Evolutionary conservation across 1,284 basidiomycete genomes (phyloP).

Genomic region (Malassezia arunalokei): DNA sequence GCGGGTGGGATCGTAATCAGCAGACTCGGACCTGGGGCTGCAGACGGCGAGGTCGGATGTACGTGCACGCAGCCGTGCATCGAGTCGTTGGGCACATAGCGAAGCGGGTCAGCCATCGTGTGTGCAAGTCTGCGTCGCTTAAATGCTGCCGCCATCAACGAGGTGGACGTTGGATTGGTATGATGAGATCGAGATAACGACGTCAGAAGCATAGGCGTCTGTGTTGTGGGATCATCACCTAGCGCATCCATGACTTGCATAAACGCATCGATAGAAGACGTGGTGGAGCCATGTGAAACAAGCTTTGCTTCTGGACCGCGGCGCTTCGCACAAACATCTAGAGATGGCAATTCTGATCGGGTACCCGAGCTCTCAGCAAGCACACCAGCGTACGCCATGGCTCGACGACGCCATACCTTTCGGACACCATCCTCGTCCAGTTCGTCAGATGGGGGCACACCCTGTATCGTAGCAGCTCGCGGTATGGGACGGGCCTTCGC

Average conservation of each 20-base stretch:
- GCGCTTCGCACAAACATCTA: neutral
- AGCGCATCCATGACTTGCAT: slow-evolving; percentile 30
- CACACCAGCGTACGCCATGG: slow-evolving; percentile 2
- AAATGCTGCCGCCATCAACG: slow-evolving; percentile 16
- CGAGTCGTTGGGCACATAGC: slow-evolving; percentile 34
- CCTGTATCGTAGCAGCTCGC: neutral
- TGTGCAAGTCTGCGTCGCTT: slow-evolving; percentile 33
- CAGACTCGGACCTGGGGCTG: slow-evolving; percentile 31
- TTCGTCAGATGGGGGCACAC: slow-evolving; percentile 1
- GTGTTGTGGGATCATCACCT: slow-evolving; percentile 21
- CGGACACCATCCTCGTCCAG: slow-evolving; percentile 10
- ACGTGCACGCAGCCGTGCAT: slow-evolving; percentile 30
- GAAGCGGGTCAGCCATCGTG: slow-evolving; percentile 27
- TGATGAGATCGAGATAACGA: slow-evolving; percentile 23
- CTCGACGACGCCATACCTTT: slow-evolving; percentile 7
- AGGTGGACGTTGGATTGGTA: slow-evolving; percentile 3
- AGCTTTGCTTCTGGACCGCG: neutral
- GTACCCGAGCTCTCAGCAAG: neutral
- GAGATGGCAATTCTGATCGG: slow-evolving; percentile 2
- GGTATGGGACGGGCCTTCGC: neutral
- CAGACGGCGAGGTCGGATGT: slow-evolving; percentile 26
- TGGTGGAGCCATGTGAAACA: neutral
- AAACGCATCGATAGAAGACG: slow-evolving; percentile 29
- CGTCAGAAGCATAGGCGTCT: slow-evolving; percentile 24
- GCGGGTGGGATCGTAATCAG: slow-evolving; percentile 30